phyloP scores from a whole-genome alignment of 2,329 filamentous ascomycete species.

The Botrytis tulipae region DNA sequence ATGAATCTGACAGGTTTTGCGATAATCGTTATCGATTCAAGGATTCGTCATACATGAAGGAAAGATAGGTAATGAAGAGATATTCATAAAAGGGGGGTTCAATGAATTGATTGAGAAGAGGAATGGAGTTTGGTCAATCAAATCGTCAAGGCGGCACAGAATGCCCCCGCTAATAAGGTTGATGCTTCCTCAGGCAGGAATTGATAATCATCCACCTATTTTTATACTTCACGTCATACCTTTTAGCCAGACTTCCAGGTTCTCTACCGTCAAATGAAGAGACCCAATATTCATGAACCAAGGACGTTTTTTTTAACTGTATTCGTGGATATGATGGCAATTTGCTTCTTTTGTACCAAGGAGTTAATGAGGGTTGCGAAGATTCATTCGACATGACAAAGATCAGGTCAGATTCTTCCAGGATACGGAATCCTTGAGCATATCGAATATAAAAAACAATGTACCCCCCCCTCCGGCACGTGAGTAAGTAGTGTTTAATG shows the following conservation, averaged over 20 bases:
- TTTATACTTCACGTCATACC: constrained; percentile 4
- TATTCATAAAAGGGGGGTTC: constrained; percentile 17
- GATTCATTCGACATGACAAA: too few species aligned
- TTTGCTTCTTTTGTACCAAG: neutral
- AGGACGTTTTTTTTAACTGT: neutral
- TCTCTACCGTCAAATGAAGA: neutral
- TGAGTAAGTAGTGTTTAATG: neutral
- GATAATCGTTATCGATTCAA: constrained; percentile 18
- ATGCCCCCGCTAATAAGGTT: constrained; percentile 19
- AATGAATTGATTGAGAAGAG: constrained; percentile 10
- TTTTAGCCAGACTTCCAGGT: neutral
- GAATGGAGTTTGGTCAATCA: constrained; percentile 15
- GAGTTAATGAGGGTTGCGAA: neutral
- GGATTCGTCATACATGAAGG: constrained; percentile 14
- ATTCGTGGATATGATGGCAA: neutral
- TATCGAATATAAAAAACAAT: neutral
- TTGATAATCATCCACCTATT: constrained; percentile 5
- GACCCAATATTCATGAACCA: neutral
- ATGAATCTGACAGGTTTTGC: constrained; percentile 5
- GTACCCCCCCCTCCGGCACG: neutral
- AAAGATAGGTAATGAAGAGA: constrained; percentile 16
- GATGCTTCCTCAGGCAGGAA: neutral
- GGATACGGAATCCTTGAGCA: neutral
- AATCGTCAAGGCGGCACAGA: constrained; percentile 18
- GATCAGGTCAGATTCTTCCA: neutral